Evolutionary conservation across 1,284 basidiomycete genomes (phyloP), one percentile per base, ranked within the genome.

Genomic region (Ganoderma lucidum): DNA sequence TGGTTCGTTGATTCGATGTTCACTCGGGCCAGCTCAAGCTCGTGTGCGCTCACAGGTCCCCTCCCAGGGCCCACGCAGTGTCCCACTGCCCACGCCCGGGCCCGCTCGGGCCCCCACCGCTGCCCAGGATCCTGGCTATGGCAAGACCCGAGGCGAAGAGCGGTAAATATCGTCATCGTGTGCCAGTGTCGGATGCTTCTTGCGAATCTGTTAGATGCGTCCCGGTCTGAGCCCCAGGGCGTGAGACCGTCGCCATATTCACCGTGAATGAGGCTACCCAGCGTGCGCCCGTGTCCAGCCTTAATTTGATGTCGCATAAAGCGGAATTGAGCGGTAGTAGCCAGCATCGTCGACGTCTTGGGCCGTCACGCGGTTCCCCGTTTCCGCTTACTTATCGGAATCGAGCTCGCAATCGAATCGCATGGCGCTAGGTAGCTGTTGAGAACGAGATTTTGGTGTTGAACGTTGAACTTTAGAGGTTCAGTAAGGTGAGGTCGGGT

Each of bases 241-340:
- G 59, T 42, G 59, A 39, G 39, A 61, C 17, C 59, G 10, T 61
- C 58, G 58, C 41, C 59, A 61, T 61, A 23, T 41, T 61, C 39
- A n/a, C 19, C 41, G 39, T 41, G 28, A 9, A 61, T 61, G 59
- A 61, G 59, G 39, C 59, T 42, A 41, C 39, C 23, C 23, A 42
- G 23, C 19, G 35, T 59, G 56, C 35, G 35, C 19, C 32, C 35
- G 10, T 5, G 39, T 19, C n/a, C 23, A 12, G 35, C 30, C 56
- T 35, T 39, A 17, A 19, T 32, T 32, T 28, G 14, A 32, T 9
- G 53, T 35, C 30, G 53, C 15, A 35, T 14, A 35, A 56, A 32
- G 5, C 53, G 32, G 53, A 56, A 28, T 10, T 17, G 39, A 41
- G 12, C 10, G 12, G 39, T 41, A 9, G 39, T 9, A 12, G 39